Conservation (phyloP, 345 rosid genomes). For the Murraya paniculata region DNA sequence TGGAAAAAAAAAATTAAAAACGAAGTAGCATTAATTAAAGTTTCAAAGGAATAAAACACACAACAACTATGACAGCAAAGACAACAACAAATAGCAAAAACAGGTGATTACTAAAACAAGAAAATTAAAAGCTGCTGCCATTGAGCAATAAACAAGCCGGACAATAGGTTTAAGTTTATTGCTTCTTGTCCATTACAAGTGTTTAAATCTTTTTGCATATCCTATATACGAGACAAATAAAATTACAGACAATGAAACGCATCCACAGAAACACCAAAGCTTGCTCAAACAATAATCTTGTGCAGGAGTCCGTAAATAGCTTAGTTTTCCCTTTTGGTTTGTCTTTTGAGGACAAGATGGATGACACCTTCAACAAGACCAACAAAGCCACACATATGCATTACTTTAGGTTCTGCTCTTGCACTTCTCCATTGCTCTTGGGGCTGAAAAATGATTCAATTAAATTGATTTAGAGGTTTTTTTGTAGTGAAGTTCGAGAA, state of each 20-base stretch:
- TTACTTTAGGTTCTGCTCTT: slow-evolving; percentile 46
- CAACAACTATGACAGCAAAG: slow-evolving; percentile 32
- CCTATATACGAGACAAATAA: slow-evolving; percentile 43
- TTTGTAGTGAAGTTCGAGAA: background rate
- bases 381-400: background rate
- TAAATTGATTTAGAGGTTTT: background rate
- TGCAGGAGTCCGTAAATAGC: background rate
- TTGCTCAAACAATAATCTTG: background rate
- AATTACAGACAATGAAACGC: slow-evolving; percentile 25
- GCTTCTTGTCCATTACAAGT: slow-evolving; percentile 49
- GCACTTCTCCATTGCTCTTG: slow-evolving; percentile 68
- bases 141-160: slow-evolving; percentile 44
- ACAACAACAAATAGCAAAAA: slow-evolving; percentile 23
- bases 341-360: background rate
- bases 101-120: slow-evolving; percentile 19
- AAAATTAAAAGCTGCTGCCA: slow-evolving; percentile 10
- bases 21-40: slow-evolving; percentile 19
- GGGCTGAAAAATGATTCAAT: slow-evolving; percentile 30
- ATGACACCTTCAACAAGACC: background rate
- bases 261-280: slow-evolving; percentile 2
- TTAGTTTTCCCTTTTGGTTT: background rate
- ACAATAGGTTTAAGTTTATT: slow-evolving; percentile 34
- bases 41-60: slow-evolving; percentile 32
- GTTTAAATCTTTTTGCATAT: slow-evolving; percentile 33
- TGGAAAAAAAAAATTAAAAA: background rate